Evolutionary conservation across 225 moss, liverwort and hornwort species (phyloP).

Genomic region (Marchantia polymorpha): DNA sequence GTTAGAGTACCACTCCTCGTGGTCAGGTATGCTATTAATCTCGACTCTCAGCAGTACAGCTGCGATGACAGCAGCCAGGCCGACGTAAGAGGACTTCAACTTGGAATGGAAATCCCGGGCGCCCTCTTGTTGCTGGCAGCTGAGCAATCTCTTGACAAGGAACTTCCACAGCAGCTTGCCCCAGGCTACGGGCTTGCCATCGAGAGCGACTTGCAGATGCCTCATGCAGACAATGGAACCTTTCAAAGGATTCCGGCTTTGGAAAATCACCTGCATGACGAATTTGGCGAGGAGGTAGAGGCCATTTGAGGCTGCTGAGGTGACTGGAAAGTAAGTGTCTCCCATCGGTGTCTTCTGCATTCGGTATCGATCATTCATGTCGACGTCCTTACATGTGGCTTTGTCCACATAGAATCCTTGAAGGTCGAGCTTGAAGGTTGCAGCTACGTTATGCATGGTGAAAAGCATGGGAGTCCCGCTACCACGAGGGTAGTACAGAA

Average conservation of each 20-base stretch:
- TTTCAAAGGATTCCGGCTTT: background rate
- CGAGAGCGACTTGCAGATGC: background rate
- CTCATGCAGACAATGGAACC: background rate
- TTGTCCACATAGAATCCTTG: slow-evolving; percentile 3
- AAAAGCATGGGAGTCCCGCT: background rate
- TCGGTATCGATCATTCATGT: background rate
- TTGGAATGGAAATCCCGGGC: background rate
- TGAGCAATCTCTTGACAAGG: background rate
- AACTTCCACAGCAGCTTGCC: slow-evolving; percentile 19
- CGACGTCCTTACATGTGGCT: background rate
- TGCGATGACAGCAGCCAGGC: background rate
- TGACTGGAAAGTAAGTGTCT: background rate
- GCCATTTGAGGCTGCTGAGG: slow-evolving; percentile 1
- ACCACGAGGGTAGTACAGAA: background rate
- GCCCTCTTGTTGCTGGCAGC: background rate
- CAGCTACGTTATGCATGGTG: background rate
- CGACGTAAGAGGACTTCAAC: background rate
- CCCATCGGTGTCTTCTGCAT: background rate
- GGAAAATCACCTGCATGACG: background rate
- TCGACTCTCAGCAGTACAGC: background rate
- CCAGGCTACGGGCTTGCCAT: slow-evolving; percentile 10
- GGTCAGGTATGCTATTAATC: background rate
- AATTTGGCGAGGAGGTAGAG: background rate
- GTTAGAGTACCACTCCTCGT: slow-evolving; percentile 2
- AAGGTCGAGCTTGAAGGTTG: background rate